Conservation (phyloP, 208 protist genomes). For the Trypanosomatidae sp. region DNA sequence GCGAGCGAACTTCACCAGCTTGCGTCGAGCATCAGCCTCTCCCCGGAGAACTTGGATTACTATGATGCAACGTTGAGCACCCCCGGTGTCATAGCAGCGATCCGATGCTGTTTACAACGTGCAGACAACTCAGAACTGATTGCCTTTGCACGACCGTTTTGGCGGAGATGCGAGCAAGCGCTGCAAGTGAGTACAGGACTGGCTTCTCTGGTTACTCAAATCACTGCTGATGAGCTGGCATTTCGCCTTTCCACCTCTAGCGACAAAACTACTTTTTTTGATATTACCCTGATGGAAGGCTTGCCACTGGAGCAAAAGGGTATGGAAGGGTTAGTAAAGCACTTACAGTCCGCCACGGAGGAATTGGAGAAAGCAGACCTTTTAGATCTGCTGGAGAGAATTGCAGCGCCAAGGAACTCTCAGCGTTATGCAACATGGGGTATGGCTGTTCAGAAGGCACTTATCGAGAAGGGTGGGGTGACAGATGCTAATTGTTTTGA, state of each 20-base stretch:
- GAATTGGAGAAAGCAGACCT: background rate
- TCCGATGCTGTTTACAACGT: conserved; percentile 10
- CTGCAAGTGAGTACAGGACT: background rate
- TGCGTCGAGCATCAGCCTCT: conserved; percentile 2
- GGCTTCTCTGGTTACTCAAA: background rate
- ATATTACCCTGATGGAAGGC: conserved; percentile 4
- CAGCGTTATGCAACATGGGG: conserved; percentile 14
- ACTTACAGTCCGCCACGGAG: conserved; percentile 2
- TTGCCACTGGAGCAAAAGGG: conserved; percentile 10
- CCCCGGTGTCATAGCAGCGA: conserved; percentile 7
- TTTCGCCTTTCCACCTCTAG: background rate
- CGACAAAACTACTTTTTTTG: background rate
- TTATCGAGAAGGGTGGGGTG: background rate
- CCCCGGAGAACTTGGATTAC: conserved; percentile 11
- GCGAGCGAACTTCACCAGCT: conserved; percentile 12
- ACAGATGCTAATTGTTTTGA: background rate
- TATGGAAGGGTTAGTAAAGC: conserved; percentile 10
- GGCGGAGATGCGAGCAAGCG: background rate
- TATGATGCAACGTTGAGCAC: conserved; percentile 17
- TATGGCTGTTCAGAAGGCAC: conserved; percentile 7
- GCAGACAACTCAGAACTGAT: conserved; percentile 12
- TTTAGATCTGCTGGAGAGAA: conserved; percentile 2
- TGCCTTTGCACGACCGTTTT: conserved; percentile 11
- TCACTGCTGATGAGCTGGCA: conserved; percentile 5
- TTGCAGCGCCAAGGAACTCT: background rate